phyloP scores from a whole-genome alignment of 768 basidiomycete species.

The Termitomyces sp. region DNA sequence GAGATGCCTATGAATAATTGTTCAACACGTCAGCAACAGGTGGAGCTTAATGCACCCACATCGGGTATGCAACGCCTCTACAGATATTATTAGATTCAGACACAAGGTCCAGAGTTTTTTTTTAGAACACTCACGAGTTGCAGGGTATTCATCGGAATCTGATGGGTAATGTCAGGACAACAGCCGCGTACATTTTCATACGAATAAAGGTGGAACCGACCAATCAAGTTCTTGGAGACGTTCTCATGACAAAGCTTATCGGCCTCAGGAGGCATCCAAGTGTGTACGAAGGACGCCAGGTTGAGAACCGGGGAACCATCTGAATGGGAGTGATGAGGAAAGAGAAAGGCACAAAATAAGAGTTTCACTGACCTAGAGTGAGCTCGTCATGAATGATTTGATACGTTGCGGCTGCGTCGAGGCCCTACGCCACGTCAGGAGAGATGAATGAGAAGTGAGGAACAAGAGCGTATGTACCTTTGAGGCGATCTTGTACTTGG shows the following conservation, averaged over 20 bases:
- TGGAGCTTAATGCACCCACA: slow-evolving; percentile 23
- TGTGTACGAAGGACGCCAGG: slow-evolving; percentile 59
- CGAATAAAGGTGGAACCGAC: slow-evolving; percentile 14
- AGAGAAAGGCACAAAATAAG: not conserved
- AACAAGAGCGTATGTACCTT: slow-evolving; percentile 31
- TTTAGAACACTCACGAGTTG: slow-evolving; percentile 40
- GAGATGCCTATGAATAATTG: slow-evolving; percentile 24
- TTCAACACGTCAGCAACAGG: not conserved
- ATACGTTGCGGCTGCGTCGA: slow-evolving; percentile 51
- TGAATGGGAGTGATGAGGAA: slow-evolving; percentile 15
- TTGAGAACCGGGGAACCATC: slow-evolving; percentile 63
- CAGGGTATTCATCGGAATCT: slow-evolving; percentile 63
- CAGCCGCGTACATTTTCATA: not conserved
- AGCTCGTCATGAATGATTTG: slow-evolving; percentile 62
- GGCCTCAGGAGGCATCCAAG: slow-evolving; percentile 57
- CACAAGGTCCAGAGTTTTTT: not conserved
- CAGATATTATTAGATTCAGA: not conserved
- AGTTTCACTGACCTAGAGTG: slow-evolving; percentile 42
- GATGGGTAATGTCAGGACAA: not conserved
- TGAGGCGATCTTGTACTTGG: slow-evolving; percentile 63
- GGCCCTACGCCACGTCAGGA: slow-evolving; percentile 39
- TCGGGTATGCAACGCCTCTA: slow-evolving; percentile 52
- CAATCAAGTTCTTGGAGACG: slow-evolving; percentile 63
- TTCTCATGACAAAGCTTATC: slow-evolving; percentile 59
- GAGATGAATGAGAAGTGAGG: not conserved